A percentile compares a stretch with the other conserved stretches of the same genome.
phyloP scores from a whole-genome alignment of 2,329 filamentous ascomycete genomes.

The Fusarium marasasianum region DNA sequence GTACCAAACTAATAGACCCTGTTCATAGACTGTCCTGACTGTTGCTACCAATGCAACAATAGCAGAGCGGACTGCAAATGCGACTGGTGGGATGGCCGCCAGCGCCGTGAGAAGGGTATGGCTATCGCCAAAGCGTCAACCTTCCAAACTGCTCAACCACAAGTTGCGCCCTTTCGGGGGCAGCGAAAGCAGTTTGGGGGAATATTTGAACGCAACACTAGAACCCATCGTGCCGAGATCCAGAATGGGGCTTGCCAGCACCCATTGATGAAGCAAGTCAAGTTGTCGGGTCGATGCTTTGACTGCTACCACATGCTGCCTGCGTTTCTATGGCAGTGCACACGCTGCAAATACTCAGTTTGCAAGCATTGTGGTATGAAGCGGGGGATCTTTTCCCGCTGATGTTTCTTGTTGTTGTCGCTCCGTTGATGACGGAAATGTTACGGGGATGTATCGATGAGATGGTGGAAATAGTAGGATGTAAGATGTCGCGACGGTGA shows the following conservation, averaged over 20 bases:
- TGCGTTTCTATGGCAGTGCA: neutral
- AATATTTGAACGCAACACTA: neutral
- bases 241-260: neutral
- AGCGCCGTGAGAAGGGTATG: neutral
- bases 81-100: neutral
- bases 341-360: neutral
- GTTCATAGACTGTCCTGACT: slow-evolving; percentile 5
- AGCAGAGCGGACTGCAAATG: neutral
- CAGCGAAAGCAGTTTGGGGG: neutral
- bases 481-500: neutral
- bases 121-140: neutral
- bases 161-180: neutral
- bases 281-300: neutral
- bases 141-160: neutral
- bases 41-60: slow-evolving; percentile 3
- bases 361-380: neutral
- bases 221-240: too few species aligned
- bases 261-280: neutral
- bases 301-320: neutral
- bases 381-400: neutral
- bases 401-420: neutral
- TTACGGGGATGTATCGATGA: neutral
- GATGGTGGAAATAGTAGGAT: too few species aligned
- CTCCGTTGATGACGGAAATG: neutral
- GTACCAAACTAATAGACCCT: neutral